phyloP scores from a whole-genome alignment of 306 rosid species.

The Myrica gale region DNA sequence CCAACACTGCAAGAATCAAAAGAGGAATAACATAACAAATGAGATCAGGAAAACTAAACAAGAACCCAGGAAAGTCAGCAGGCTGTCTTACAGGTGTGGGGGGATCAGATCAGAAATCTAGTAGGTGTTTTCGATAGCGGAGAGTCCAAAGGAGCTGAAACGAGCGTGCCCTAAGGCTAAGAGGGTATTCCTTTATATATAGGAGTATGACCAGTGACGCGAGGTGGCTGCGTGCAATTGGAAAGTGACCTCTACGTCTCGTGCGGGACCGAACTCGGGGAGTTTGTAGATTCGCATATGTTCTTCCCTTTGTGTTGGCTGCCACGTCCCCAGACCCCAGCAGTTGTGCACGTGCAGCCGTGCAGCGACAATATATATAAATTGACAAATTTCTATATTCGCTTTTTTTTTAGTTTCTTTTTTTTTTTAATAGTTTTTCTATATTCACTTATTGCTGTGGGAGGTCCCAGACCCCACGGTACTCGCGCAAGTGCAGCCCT shows the following conservation, averaged over 20 bases:
- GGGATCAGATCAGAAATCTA: neutral
- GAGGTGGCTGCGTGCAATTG: neutral
- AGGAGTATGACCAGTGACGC: neutral
- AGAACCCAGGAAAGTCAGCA: neutral
- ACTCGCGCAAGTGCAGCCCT: too few relatives aligned
- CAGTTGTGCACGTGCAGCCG: too few relatives aligned
- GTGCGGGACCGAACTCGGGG: neutral
- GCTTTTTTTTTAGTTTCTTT: too few relatives aligned
- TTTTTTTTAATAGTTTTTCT: too few relatives aligned
- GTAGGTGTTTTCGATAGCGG: neutral
- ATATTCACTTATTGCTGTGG: too few relatives aligned
- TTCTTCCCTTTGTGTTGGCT: too few relatives aligned
- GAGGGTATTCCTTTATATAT: neutral
- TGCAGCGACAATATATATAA: too few relatives aligned
- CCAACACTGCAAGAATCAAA: neutral
- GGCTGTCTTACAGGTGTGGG: neutral
- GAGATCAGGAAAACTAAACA: neutral
- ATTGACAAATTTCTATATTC: too few relatives aligned
- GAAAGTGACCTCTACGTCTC: neutral
- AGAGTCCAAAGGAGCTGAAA: neutral
- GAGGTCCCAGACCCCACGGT: too few relatives aligned
- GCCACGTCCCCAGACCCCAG: too few relatives aligned
- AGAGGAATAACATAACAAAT: neutral
- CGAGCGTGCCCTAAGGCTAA: neutral
- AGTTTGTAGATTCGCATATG: neutral